phyloP scores from a whole-genome alignment of 2,329 filamentous ascomycete species.

The Grosmannia serpens region DNA sequence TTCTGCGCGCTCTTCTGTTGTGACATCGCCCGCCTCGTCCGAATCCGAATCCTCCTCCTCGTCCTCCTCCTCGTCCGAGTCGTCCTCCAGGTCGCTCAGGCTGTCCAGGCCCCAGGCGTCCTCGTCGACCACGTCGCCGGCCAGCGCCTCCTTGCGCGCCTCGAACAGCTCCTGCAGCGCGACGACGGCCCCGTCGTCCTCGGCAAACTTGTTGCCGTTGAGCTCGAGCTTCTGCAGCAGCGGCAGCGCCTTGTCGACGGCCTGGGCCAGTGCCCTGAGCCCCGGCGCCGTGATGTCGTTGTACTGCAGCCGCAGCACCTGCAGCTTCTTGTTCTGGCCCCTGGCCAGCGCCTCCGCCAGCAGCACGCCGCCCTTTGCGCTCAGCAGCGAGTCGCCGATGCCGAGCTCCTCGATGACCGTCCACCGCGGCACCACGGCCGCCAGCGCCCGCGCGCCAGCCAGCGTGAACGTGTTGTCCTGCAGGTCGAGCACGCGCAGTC shows the following conservation, averaged over 20 bases:
- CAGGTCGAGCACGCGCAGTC: slow-evolving; percentile 69
- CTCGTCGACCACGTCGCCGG: slow-evolving; percentile 56
- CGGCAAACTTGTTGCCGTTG: slow-evolving; percentile 89
- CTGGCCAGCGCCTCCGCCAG: slow-evolving; percentile 62
- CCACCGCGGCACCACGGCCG: slow-evolving; percentile 66
- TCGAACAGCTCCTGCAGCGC: slow-evolving; percentile 61
- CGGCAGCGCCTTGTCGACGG: slow-evolving; percentile 58
- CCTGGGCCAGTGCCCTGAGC: slow-evolving; percentile 58
- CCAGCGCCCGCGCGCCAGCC: slow-evolving; percentile 66
- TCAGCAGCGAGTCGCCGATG: slow-evolving; percentile 77
- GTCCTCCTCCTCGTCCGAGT: slow-evolving; percentile 57
- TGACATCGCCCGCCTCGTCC: slow-evolving; percentile 46
- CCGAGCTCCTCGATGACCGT: slow-evolving; percentile 67
- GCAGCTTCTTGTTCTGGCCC: slow-evolving; percentile 67
- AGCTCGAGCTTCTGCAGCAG: slow-evolving; percentile 76
- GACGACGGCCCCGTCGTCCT: slow-evolving; percentile 66
- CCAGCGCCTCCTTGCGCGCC: slow-evolving; percentile 63
- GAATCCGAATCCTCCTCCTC: slow-evolving; percentile 53
- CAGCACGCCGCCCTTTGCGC: slow-evolving; percentile 62
- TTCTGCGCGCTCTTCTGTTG: slow-evolving; percentile 52
- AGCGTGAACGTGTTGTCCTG: slow-evolving; percentile 97
- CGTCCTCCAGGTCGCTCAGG: slow-evolving; percentile 74
- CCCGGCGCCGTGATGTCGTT: slow-evolving; percentile 82
- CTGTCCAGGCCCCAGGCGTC: slow-evolving; percentile 78
- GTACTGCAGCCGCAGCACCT: slow-evolving; percentile 76